phyloP scores from a whole-genome alignment of 108 stramenopile species.

The Asterionellopsis glacialis region DNA sequence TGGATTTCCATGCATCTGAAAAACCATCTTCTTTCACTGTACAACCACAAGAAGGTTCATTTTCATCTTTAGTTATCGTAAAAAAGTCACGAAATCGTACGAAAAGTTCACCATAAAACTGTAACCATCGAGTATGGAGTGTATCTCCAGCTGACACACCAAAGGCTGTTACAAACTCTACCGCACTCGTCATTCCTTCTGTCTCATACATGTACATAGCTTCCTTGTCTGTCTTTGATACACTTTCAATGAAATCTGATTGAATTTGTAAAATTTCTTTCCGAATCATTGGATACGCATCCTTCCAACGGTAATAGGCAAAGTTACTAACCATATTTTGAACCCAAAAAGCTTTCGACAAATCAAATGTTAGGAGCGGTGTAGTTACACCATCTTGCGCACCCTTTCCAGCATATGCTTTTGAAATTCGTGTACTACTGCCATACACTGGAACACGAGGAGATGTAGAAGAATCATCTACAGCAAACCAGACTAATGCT shows the following conservation, averaged over 20 bases:
- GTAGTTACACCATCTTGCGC: conserved; percentile 47
- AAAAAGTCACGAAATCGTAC: too few species aligned
- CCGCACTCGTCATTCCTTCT: conserved; percentile 14
- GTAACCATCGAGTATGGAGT: too few species aligned
- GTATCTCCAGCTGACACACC: too few species aligned
- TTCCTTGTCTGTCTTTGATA: conserved; percentile 27
- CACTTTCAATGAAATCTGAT: conserved; percentile 8
- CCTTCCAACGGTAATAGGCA: conserved; percentile 50
- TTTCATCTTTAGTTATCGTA: too few species aligned
- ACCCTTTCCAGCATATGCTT: conserved; percentile 47
- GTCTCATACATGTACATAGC: conserved; percentile 20
- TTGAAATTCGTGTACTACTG: conserved; percentile 27
- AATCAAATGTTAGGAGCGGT: conserved; percentile 47
- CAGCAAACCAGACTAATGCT: conserved; percentile 54
- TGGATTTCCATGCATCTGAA: too few species aligned
- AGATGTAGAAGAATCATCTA: conserved; percentile 41
- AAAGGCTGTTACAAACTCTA: conserved; percentile 19
- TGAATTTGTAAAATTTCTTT: conserved; percentile 32
- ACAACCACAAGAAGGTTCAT: too few species aligned
- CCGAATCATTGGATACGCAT: conserved; percentile 47
- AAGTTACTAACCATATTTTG: conserved; percentile 69
- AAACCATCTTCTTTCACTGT: too few species aligned
- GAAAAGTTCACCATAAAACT: too few species aligned
- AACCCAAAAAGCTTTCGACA: conserved; percentile 68
- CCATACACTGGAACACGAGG: conserved; percentile 59